phyloP scores from a whole-genome alignment of 352 stramenopile species.

The Phytophthora melonis region DNA sequence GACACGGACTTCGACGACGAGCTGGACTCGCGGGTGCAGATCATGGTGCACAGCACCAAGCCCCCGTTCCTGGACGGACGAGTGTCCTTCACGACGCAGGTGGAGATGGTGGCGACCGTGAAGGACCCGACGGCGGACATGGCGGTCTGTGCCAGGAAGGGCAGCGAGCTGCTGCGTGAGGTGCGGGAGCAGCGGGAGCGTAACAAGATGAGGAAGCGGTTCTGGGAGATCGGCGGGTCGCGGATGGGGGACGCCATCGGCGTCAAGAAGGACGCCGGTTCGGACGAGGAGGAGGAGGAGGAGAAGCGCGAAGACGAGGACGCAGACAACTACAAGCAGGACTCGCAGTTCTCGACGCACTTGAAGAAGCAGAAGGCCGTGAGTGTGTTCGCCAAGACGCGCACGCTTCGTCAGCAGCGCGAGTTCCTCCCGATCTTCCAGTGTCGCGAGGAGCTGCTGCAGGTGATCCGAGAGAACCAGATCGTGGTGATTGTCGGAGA shows the following conservation, averaged over 20 bases:
- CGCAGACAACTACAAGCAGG: constrained; percentile 95
- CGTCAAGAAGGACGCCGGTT: constrained; percentile 73
- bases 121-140: constrained; percentile 97
- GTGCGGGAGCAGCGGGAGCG: constrained; percentile 82
- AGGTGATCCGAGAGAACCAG: constrained; percentile 98
- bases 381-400: constrained; percentile 97
- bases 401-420: constrained; percentile 96
- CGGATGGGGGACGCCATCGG: constrained; percentile 98
- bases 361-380: constrained; percentile 92
- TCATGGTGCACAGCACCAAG: constrained; percentile 98
- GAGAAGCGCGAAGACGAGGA: constrained; percentile 38
- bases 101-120: constrained; percentile 96
- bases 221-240: constrained; percentile 98
- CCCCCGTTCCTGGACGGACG: constrained; percentile 97
- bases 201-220: constrained; percentile 97
- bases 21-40: constrained; percentile 94
- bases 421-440: constrained; percentile 97
- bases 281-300: constrained; percentile 70
- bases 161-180: constrained; percentile 86
- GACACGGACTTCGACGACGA: constrained; percentile 94
- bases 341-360: constrained; percentile 94
- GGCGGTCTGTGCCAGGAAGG: constrained; percentile 94
- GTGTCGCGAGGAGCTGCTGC: constrained; percentile 96
- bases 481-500: constrained; percentile 99
- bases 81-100: constrained; percentile 95